Conservation (phyloP, 148 eudicot species). For the Beta vulgaris region DNA sequence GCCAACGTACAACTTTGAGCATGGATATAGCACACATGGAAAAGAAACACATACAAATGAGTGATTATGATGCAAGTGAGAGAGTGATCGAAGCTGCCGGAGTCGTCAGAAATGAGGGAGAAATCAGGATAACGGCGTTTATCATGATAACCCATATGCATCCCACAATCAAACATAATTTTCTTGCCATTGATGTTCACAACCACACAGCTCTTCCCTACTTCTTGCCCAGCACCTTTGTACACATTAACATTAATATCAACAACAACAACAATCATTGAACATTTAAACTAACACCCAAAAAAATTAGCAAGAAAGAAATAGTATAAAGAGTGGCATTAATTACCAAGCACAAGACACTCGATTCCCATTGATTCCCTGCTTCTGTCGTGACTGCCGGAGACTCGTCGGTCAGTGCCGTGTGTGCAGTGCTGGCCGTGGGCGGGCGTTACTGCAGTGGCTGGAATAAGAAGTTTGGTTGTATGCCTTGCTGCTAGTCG, state of each 20-base stretch:
- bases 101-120: constrained; percentile 51
- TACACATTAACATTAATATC: constrained; percentile 20
- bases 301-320: neutral
- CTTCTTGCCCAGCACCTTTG: constrained; percentile 99
- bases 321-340: neutral
- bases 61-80: constrained; percentile 77
- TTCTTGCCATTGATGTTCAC: constrained; percentile 78
- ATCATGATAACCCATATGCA: constrained; percentile 88
- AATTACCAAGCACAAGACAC: constrained; percentile 54
- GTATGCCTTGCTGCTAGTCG: too few species aligned
- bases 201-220: constrained; percentile 91
- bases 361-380: constrained; percentile 44
- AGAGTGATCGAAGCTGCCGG: constrained; percentile 49
- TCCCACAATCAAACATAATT: constrained; percentile 97
- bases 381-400: too few species aligned
- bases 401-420: too few species aligned
- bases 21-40: too few species aligned
- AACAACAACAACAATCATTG: constrained; percentile 25
- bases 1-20: too few species aligned
- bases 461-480: too few species aligned
- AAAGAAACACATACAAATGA: too few species aligned
- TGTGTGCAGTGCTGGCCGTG: too few species aligned
- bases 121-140: constrained; percentile 82
- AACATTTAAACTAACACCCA: neutral
- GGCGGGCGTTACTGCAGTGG: too few species aligned